phyloP scores from a whole-genome alignment of 2,329 filamentous ascomycete genomes.

The Clarireedia hainanense region DNA sequence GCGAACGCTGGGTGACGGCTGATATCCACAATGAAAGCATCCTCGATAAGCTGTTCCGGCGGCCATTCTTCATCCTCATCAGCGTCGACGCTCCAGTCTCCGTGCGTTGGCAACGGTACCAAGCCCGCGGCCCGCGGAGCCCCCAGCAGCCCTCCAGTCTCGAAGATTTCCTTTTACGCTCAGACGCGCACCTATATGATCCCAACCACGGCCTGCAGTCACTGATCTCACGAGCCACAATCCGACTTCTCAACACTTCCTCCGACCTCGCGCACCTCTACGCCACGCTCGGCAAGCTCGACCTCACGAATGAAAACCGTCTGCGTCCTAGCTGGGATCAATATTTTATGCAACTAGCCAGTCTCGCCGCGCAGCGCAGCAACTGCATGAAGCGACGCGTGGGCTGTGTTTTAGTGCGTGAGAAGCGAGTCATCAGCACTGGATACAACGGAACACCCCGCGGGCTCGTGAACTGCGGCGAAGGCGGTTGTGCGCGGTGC shows the following conservation, averaged over 20 bases:
- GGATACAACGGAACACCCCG: constrained; percentile 98
- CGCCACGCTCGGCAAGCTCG: constrained; percentile 61
- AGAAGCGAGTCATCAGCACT: constrained; percentile 82
- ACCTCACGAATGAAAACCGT: constrained; percentile 70
- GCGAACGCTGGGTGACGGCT: constrained; percentile 75
- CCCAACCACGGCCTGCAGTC: constrained; percentile 57
- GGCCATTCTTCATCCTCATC: constrained; percentile 89
- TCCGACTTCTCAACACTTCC: constrained; percentile 82
- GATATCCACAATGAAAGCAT: constrained; percentile 67
- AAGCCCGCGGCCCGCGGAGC: constrained; percentile 36
- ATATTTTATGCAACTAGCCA: constrained; percentile 97
- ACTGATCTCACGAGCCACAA: constrained; percentile 71
- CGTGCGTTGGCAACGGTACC: constrained; percentile 75
- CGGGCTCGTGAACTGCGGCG: constrained; percentile 80
- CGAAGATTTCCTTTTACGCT: constrained; percentile 48
- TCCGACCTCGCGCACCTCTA: constrained; percentile 64
- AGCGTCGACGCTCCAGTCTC: constrained; percentile 85
- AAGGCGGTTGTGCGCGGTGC: constrained; percentile 84
- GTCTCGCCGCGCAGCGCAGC: constrained; percentile 77
- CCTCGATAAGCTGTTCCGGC: constrained; percentile 65
- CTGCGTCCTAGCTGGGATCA: constrained; percentile 89
- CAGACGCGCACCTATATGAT: constrained; percentile 71
- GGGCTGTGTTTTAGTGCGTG: constrained; percentile 83
- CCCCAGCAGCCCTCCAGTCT: constrained; percentile 33
- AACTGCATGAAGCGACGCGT: constrained; percentile 99